phyloP scores from a whole-genome alignment of 495 filamentous ascomycete genomes.

The Lentithecium fluviatile region DNA sequence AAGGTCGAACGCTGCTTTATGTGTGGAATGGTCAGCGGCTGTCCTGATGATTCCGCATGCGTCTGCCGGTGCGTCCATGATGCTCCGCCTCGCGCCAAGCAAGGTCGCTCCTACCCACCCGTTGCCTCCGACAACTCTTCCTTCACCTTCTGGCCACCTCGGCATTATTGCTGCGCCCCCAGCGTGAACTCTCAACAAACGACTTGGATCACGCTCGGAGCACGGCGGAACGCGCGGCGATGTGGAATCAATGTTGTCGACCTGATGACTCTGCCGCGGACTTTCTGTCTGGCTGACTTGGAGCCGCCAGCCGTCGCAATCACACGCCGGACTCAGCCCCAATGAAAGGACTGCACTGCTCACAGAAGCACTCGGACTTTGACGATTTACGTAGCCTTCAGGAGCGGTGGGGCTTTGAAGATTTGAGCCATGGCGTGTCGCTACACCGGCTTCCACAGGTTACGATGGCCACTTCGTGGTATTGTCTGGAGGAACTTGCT shows the following conservation, averaged over 20 bases:
- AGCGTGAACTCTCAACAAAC: slow-evolving; percentile 12
- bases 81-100: slow-evolving; percentile 1
- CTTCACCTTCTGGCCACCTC: slow-evolving; percentile 8
- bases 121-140: neutral
- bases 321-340: slow-evolving; percentile 13
- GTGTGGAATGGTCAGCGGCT: slow-evolving; percentile 1
- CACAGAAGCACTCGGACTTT: no score
- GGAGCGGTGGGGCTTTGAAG: no score
- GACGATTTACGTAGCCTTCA: no score
- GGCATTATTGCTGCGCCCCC: slow-evolving; percentile 17
- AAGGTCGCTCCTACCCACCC: neutral
- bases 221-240: slow-evolving; percentile 27
- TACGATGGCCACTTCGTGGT: no score
- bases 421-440: no score
- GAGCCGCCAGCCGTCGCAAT: neutral
- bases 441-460: no score
- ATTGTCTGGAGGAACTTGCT: no score
- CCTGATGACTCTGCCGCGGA: slow-evolving; percentile 3
- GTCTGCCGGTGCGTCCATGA: slow-evolving; percentile 3
- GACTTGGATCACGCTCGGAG: neutral
- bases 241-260: neutral
- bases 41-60: slow-evolving; percentile 9
- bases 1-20: slow-evolving; percentile 5
- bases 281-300: neutral
- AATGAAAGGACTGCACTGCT: no score